Evolutionary conservation across 495 filamentous ascomycete genomes (phyloP).

Genomic region (Darksidea phi): DNA sequence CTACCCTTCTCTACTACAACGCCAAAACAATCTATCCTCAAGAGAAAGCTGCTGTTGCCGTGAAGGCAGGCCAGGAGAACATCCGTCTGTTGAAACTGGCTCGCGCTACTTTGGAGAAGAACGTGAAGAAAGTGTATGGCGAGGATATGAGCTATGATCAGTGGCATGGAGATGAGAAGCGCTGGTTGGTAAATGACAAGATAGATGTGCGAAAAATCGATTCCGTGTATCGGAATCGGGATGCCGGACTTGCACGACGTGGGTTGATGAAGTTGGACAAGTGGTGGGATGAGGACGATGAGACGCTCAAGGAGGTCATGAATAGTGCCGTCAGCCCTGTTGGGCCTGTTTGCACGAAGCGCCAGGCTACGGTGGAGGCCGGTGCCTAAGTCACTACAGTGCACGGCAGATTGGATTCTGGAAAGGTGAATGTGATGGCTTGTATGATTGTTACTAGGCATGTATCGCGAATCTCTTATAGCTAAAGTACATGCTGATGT

Average conservation of each 20-base stretch:
- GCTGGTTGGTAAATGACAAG: conserved; percentile 42
- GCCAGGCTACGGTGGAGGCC: neutral
- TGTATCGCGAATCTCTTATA: too few relatives aligned
- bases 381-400: too few relatives aligned
- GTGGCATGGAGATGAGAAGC: conserved; percentile 39
- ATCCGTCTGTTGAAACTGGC: conserved; percentile 8
- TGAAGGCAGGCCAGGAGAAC: conserved; percentile 27
- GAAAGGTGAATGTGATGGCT: too few relatives aligned
- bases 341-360: conserved; percentile 20
- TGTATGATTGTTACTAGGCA: too few relatives aligned
- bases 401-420: too few relatives aligned
- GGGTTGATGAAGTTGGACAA: conserved; percentile 40
- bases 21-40: conserved; percentile 25
- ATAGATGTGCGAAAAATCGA: conserved; percentile 45
- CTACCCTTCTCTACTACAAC: conserved; percentile 22
- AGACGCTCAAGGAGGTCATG: conserved; percentile 30
- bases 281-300: conserved; percentile 38
- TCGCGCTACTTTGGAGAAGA: conserved; percentile 23
- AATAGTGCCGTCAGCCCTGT: conserved; percentile 10
- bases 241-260: conserved; percentile 42
- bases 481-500: too few relatives aligned
- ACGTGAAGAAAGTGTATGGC: conserved; percentile 34
- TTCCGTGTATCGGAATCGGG: conserved; percentile 46
- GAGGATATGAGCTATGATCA: conserved; percentile 33
- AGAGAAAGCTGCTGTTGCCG: conserved; percentile 3